Percentiles rank a stretch among this genome's conserved stretches.
Conservation (phyloP, 2,329 filamentous ascomycete genomes). For the Aspergillus sp. region DNA sequence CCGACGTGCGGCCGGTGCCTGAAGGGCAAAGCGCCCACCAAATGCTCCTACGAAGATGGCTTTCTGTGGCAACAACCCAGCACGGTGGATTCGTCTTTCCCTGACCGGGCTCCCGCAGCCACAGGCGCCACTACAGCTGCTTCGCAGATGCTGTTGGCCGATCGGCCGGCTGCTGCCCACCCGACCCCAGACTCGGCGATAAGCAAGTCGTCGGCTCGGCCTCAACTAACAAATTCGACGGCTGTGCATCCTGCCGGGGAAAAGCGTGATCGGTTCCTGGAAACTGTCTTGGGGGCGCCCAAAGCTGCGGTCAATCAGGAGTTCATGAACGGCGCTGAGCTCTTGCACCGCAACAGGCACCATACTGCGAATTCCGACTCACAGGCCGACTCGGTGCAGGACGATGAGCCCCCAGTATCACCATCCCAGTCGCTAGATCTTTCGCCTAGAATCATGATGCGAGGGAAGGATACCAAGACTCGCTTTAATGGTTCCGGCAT, state of each 20-base stretch:
- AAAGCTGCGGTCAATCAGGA: constrained; percentile 36
- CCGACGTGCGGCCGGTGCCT: constrained; percentile 41
- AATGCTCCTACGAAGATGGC: constrained; percentile 43
- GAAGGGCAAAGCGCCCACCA: constrained; percentile 36
- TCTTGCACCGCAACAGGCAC: constrained; percentile 28
- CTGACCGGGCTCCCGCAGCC: constrained; percentile 24
- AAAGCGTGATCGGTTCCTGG: constrained; percentile 32
- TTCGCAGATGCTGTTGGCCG: constrained; percentile 18
- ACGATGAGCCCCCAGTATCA: constrained; percentile 24
- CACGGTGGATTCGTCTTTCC: constrained; percentile 29
- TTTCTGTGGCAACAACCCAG: constrained; percentile 41
- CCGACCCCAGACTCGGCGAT: constrained; percentile 33
- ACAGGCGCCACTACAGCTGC: background rate
- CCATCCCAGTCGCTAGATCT: constrained; percentile 35
- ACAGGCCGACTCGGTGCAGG: constrained; percentile 10
- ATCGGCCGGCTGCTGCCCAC: constrained; percentile 23
- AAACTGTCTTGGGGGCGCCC: constrained; percentile 36
- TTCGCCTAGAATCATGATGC: constrained; percentile 36
- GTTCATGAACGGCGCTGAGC: constrained; percentile 26
- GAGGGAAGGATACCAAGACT: constrained; percentile 41
- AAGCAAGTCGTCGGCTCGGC: constrained; percentile 26
- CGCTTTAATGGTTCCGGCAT: constrained; percentile 43
- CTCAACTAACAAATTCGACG: constrained; percentile 15
- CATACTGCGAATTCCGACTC: constrained; percentile 15
- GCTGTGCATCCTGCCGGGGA: constrained; percentile 20